Base-by-base conservation (phyloP, 2,329 filamentous ascomycete species). In the Myriosclerotinia curreyana region DNA sequence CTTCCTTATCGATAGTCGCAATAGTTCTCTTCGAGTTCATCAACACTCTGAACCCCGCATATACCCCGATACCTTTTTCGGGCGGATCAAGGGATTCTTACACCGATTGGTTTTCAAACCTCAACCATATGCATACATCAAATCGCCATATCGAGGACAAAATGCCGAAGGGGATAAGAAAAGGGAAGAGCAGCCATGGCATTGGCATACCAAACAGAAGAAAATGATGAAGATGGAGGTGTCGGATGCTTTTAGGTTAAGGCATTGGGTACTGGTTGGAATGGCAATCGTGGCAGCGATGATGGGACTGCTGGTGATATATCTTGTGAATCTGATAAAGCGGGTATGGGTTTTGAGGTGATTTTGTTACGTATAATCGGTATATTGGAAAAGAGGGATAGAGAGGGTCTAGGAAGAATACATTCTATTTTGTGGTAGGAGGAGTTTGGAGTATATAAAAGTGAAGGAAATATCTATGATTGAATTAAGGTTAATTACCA, bases 211-310 rank as follows among this genome's bases (percentile, higher is more conserved):
- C 0, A 72, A 73, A 44, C 74, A 75, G 61, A 67, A 70, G 58
- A 67, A 72, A 48, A 66, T 74, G 69, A 72, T 75, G 69, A 72
- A 71, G 65, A 70, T 68, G 59, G 73, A 75, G 65, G 65, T 75
- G 34, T 66, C 69, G 52, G 73, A 75, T 68, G 73, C 74, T 12
- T 75, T 74, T 66, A 60, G 52, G 58, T 58, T 75, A 9, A 55
- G 73, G 64, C 71, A 70, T 59, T 71, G 69, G 68, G 72, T 75
- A 12, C 63, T 71, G 22, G 40, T 69, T 15, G 56, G 59, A 22
- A 60, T 50, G 40, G 36, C 66, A 5, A 42, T 65, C 17, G 25
- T 63, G 17, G 48, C 60, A 28, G 50, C 28, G 11, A 52, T 53
- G 20, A 6, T 64, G 4, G 65, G 65, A n/a, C 51, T 65, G 34